These are phyloP conservation scores for Russula virescens DNA, from an alignment of 768 basidiomycete genomes.

Conservation along the genomic window DNA sequence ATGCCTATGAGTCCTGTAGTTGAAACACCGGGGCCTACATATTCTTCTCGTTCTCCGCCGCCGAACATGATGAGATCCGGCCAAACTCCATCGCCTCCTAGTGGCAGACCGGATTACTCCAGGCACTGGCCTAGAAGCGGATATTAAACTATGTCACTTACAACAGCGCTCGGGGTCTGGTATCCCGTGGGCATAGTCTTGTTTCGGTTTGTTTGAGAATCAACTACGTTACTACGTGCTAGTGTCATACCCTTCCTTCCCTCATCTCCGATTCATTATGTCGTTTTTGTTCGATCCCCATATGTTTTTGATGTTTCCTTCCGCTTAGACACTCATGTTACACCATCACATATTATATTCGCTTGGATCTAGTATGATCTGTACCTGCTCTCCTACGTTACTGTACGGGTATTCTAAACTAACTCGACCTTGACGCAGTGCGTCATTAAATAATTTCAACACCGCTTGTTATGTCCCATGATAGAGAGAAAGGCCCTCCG, in stretches of 20 bases:
- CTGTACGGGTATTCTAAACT: slow-evolving; percentile 14
- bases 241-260: slow-evolving; percentile 19
- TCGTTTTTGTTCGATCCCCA: slow-evolving; percentile 9
- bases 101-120: slow-evolving; percentile 15
- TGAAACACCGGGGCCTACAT: background rate
- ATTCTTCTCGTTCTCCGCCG: slow-evolving; percentile 21
- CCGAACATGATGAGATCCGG: slow-evolving; percentile 5
- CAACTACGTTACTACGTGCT: slow-evolving; percentile 17
- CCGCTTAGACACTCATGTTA: slow-evolving; percentile 6
- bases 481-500: background rate
- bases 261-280: slow-evolving; percentile 22
- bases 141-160: slow-evolving; percentile 19
- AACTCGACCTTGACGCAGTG: slow-evolving; percentile 8
- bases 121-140: slow-evolving; percentile 11
- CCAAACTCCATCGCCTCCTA: slow-evolving; percentile 20
- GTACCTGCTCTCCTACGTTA: slow-evolving; percentile 10
- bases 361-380: background rate
- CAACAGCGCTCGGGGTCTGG: slow-evolving; percentile 19
- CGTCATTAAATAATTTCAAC: slow-evolving; percentile 13
- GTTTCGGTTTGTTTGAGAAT: slow-evolving; percentile 14
- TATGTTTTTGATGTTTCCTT: slow-evolving; percentile 3
- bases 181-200: slow-evolving; percentile 12
- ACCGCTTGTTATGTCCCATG: slow-evolving; percentile 7
- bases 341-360: slow-evolving; percentile 10
- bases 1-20: slow-evolving; percentile 15